Conservation (phyloP, 306 rosid genomes). For the Biancaea sappan region DNA sequence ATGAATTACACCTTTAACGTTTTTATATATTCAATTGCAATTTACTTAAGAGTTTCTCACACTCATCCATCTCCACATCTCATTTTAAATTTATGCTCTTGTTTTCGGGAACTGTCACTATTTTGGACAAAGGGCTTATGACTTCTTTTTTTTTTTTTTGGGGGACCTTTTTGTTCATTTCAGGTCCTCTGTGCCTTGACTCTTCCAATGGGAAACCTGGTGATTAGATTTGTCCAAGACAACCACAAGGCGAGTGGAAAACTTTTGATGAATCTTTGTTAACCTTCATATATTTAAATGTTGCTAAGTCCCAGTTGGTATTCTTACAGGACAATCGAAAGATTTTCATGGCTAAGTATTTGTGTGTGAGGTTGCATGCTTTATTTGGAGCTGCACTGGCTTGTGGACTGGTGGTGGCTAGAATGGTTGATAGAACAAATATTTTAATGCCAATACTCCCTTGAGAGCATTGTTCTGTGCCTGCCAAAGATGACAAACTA, state of each 20-base stretch:
- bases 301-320: not conserved
- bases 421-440: constrained; percentile 38
- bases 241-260: constrained; percentile 65
- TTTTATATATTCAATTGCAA: no score
- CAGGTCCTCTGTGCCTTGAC: constrained; percentile 78
- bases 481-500: not conserved
- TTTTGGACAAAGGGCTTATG: constrained; percentile 14
- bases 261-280: constrained; percentile 9
- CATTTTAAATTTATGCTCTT: not conserved
- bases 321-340: constrained; percentile 69
- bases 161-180: constrained; percentile 30
- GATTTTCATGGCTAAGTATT: constrained; percentile 96
- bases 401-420: constrained; percentile 67
- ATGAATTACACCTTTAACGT: no score
- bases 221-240: constrained; percentile 65
- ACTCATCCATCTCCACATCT: not conserved
- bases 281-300: not conserved
- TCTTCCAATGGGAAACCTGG: constrained; percentile 73
- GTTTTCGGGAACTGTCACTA: not conserved
- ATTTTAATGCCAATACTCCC: constrained; percentile 28
- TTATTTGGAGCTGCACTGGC: constrained; percentile 84
- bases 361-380: constrained; percentile 81
- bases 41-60: not conserved
- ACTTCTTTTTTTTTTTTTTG: constrained; percentile 11
- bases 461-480: not conserved